A percentile compares a stretch with the other conserved stretches of the same genome.
phyloP scores from a whole-genome alignment of 805 yeast species.

The Metschnikowia cerradonensis region DNA sequence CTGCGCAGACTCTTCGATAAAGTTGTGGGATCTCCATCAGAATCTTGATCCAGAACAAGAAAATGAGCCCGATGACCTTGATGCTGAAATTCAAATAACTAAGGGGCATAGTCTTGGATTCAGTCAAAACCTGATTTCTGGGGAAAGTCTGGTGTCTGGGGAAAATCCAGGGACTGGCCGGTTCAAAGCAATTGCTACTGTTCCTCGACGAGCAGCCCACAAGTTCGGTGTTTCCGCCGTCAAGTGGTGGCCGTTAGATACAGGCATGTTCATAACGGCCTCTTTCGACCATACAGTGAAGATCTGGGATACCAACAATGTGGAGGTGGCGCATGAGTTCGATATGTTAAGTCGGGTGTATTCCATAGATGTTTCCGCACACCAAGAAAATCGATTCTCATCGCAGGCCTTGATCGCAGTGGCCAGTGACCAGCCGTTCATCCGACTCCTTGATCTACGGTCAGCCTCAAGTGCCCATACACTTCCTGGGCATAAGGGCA shows the following conservation, averaged over 20 bases:
- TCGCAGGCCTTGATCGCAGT: conserved; percentile 56
- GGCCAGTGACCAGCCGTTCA: conserved; percentile 66
- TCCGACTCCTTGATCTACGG: conserved; percentile 68
- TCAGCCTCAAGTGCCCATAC: conserved; percentile 72
- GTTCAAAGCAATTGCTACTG: conserved; percentile 25
- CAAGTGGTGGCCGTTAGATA: conserved; percentile 87
- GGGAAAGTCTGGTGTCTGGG: too few species aligned
- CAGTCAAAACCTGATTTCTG: too few species aligned
- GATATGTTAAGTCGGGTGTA: conserved; percentile 60
- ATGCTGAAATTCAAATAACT: too few species aligned
- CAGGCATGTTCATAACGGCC: conserved; percentile 78
- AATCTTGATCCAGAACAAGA: not conserved
- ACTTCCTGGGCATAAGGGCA: conserved; percentile 56
- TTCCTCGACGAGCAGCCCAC: conserved; percentile 47
- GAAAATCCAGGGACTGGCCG: not conserved
- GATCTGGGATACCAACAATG: conserved; percentile 72
- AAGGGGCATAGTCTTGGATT: not conserved
- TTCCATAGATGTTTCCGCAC: conserved; percentile 52
- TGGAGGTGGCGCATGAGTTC: conserved; percentile 66
- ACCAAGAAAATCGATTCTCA: conserved; percentile 16
- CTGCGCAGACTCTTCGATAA: conserved; percentile 65
- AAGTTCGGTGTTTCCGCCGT: conserved; percentile 68
- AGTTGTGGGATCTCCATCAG: conserved; percentile 56
- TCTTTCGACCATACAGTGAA: conserved; percentile 76
- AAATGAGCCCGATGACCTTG: too few species aligned